phyloP scores from a whole-genome alignment of 768 basidiomycete species.

The Lactarius psammicola region DNA sequence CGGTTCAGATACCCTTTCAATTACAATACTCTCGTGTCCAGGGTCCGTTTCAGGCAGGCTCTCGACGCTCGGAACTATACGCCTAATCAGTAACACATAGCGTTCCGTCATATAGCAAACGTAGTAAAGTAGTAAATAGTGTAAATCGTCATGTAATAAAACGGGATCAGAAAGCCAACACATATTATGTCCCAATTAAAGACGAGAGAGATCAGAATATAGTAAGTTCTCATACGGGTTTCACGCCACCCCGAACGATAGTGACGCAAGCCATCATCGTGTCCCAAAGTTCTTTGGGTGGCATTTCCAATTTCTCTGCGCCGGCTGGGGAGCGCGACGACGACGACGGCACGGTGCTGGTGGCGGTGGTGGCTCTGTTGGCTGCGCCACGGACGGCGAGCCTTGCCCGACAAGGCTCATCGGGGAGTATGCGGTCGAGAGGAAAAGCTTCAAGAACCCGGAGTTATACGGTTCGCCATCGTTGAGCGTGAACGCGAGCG shows the following conservation, averaged over 20 bases:
- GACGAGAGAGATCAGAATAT: not conserved
- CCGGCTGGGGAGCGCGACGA: not conserved
- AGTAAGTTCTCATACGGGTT: not conserved
- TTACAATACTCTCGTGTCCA: not conserved
- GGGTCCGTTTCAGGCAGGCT: not conserved
- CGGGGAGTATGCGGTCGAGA: slow-evolving; percentile 50
- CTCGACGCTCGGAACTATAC: not conserved
- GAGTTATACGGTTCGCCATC: slow-evolving; percentile 42
- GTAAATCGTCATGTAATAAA: not conserved
- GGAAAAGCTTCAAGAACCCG: slow-evolving; percentile 58
- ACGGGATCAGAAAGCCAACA: not conserved
- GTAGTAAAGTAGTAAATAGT: not conserved
- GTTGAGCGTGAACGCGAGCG: slow-evolving; percentile 45
- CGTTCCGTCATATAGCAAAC: not conserved
- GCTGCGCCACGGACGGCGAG: slow-evolving; percentile 18
- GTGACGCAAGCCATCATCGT: slow-evolving; percentile 35
- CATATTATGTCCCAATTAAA: not conserved
- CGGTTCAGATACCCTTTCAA: not conserved
- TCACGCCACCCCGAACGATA: slow-evolving; percentile 28
- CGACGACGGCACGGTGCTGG: not conserved
- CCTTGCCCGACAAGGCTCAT: slow-evolving; percentile 52
- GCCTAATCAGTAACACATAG: slow-evolving; percentile 1
- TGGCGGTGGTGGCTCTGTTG: not conserved
- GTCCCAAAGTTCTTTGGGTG: slow-evolving; percentile 35
- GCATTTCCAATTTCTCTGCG: slow-evolving; percentile 5